Percentiles rank a stretch among this genome's conserved stretches.
Evolutionary conservation across 768 basidiomycete species (phyloP).

Genomic region (Sistotremastrum niveocremeum): DNA sequence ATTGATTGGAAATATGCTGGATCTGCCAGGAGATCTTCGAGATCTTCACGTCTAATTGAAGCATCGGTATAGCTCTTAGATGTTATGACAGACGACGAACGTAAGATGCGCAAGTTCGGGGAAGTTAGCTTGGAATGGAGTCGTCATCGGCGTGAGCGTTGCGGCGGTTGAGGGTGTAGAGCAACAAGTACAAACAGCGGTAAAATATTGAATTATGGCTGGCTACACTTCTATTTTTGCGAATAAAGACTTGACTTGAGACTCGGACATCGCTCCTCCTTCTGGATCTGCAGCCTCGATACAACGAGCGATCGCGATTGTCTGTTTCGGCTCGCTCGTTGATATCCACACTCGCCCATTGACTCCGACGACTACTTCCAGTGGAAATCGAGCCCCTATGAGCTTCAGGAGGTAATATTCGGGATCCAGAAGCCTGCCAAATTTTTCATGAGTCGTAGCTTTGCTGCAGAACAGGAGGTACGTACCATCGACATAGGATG

Average conservation of each 20-base stretch:
- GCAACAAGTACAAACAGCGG: too few species aligned
- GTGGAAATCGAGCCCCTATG: conserved; percentile 68
- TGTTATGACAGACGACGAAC: too few species aligned
- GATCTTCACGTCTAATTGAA: conserved; percentile 58
- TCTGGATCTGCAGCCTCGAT: conserved; percentile 75
- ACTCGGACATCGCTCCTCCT: conserved; percentile 47
- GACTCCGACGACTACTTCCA: conserved; percentile 80
- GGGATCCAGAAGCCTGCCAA: conserved; percentile 57
- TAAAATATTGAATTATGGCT: background rate
- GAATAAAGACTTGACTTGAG: conserved; percentile 38
- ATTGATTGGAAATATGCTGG: conserved; percentile 77
- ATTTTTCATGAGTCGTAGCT: background rate
- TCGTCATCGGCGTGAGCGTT: too few species aligned
- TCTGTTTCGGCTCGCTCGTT: conserved; percentile 56
- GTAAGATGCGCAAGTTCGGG: too few species aligned
- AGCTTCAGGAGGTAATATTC: conserved; percentile 72
- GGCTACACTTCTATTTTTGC: conserved; percentile 27
- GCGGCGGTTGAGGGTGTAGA: too few species aligned
- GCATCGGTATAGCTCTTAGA: too few species aligned
- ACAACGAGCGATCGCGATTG: conserved; percentile 62
- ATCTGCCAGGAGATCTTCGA: conserved; percentile 81
- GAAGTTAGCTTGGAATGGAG: too few species aligned
- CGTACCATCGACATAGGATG: conserved; percentile 76
- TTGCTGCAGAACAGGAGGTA: conserved; percentile 5
- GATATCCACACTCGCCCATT: conserved; percentile 91